A percentile compares a stretch with the other conserved stretches of the same genome.
Conservation (phyloP, 2,329 filamentous ascomycete genomes). For the Peltaster fructicola region DNA sequence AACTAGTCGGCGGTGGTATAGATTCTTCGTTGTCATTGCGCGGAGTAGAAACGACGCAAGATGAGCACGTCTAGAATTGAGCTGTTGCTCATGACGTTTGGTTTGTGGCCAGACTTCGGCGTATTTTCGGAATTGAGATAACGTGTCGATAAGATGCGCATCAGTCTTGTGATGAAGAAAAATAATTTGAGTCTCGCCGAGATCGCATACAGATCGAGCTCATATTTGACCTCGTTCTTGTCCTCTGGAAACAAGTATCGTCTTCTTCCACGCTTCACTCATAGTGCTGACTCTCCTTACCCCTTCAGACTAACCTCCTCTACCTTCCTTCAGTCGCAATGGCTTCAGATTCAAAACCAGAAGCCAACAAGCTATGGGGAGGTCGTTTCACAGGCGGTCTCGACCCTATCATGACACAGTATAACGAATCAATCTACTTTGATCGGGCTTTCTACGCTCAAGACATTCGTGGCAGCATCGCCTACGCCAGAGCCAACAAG, state of each 20-base stretch:
- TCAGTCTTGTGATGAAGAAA: too few species aligned
- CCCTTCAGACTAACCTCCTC: too few species aligned
- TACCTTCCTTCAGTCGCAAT: too few species aligned
- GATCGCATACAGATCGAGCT: too few species aligned
- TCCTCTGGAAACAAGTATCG: too few species aligned
- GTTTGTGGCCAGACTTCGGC: neutral
- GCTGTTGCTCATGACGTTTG: neutral
- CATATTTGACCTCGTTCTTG: too few species aligned
- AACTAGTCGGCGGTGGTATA: conserved; percentile 73
- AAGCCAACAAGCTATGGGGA: conserved; percentile 38
- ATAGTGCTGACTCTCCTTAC: too few species aligned
- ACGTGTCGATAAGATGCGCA: conserved; percentile 2
- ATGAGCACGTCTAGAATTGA: conserved; percentile 10
- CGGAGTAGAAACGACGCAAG: too few species aligned
- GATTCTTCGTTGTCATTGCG: conserved; percentile 41
- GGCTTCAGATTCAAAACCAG: too few species aligned
- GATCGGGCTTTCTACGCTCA: conserved; percentile 63
- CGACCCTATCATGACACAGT: conserved; percentile 71
- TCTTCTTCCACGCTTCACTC: too few species aligned
- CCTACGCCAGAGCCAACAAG: conserved; percentile 63
- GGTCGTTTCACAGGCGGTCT: conserved; percentile 52
- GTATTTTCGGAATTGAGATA: too few species aligned
- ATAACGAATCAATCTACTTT: conserved; percentile 67
- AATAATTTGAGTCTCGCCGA: too few species aligned
- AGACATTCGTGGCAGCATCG: conserved; percentile 65